Conservation (phyloP, 192 early-diverging fungal species). For the Anaeromyces robustus region DNA sequence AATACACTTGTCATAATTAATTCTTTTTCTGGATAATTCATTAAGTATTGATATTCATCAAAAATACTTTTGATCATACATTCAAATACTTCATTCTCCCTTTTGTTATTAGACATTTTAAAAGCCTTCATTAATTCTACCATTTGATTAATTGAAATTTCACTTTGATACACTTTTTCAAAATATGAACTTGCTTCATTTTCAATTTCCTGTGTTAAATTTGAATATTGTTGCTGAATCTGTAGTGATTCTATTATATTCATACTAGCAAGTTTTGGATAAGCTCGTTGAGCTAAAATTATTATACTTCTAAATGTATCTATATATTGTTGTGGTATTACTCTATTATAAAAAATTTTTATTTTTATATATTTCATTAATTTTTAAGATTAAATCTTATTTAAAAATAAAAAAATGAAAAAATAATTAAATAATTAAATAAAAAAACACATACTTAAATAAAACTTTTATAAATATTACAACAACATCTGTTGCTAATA, state of each 20-base stretch:
- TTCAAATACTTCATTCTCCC: conserved; percentile 68
- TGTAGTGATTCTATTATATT: not conserved
- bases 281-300: not conserved
- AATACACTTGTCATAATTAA: conserved; percentile 73
- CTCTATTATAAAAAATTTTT: not conserved
- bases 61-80: conserved; percentile 88
- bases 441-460: conserved; percentile 10
- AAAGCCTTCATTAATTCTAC: conserved; percentile 66
- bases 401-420: too few relatives aligned
- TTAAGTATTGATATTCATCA: conserved; percentile 91
- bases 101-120: conserved; percentile 54
- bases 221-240: not conserved
- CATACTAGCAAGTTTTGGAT: not conserved
- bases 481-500: conserved; percentile 47
- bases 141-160: conserved; percentile 66
- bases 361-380: not conserved
- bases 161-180: conserved; percentile 59
- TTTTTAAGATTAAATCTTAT: conserved; percentile 16
- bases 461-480: conserved; percentile 52
- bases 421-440: conserved; percentile 2
- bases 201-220: conserved; percentile 2
- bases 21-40: conserved; percentile 86
- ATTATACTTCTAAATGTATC: not conserved
- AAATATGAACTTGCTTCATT: conserved; percentile 27
- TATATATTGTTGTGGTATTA: not conserved